phyloP scores from a whole-genome alignment of 495 filamentous ascomycete species.

The Paragyromitra xinjiangensis region DNA sequence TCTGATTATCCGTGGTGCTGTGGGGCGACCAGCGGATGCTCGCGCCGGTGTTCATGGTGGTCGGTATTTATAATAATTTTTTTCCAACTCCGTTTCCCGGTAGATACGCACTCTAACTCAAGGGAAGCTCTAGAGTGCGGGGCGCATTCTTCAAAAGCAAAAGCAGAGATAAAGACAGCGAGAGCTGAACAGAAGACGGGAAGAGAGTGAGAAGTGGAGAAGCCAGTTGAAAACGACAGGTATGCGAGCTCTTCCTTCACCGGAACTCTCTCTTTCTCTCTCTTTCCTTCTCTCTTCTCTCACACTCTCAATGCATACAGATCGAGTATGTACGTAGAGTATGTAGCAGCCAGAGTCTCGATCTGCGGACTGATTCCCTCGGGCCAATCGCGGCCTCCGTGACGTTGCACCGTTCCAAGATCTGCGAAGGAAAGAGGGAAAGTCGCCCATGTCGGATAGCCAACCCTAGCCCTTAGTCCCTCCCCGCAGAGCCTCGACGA shows the following conservation, averaged over 20 bases:
- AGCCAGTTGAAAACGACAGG: slow-evolving; percentile 2
- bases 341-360: background rate
- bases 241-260: background rate
- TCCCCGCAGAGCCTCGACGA: slow-evolving; percentile 7
- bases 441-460: background rate
- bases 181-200: background rate
- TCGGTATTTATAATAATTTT: background rate
- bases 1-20: slow-evolving; percentile 69
- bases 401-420: slow-evolving; percentile 30
- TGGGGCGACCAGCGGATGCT: slow-evolving; percentile 82
- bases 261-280: background rate
- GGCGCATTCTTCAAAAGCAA: slow-evolving; percentile 18
- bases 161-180: background rate
- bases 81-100: background rate
- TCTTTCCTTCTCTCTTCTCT: background rate
- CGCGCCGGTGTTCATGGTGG: slow-evolving; percentile 35
- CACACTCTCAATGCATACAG: slow-evolving; percentile 1
- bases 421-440: background rate
- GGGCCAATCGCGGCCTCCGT: slow-evolving; percentile 19
- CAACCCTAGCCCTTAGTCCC: slow-evolving; percentile 28
- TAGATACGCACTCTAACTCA: background rate
- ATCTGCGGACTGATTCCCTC: background rate
- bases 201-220: background rate
- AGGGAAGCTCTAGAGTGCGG: slow-evolving; percentile 8
- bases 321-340: background rate